A percentile compares a stretch with the other conserved stretches of the same genome.
phyloP scores from a whole-genome alignment of 192 early-diverging fungal species.

The Coemansia sp. region DNA sequence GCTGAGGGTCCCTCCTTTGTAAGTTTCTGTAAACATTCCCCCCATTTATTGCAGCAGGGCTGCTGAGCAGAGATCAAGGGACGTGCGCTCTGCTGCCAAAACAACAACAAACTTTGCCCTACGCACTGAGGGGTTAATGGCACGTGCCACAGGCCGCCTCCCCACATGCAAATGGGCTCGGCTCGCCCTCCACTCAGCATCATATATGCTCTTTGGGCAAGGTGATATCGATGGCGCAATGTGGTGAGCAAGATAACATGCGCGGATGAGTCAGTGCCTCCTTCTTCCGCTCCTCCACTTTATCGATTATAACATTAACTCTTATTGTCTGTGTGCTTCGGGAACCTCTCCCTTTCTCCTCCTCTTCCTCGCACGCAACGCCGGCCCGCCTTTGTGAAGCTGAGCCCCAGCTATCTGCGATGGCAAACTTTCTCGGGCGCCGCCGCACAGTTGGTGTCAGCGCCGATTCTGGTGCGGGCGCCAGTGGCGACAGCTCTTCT shows the following conservation, averaged over 20 bases:
- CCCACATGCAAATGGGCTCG: background rate
- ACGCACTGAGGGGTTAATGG: too few relatives aligned
- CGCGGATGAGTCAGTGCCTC: background rate
- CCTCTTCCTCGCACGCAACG: background rate
- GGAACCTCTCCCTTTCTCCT: background rate
- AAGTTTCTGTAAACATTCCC: too few relatives aligned
- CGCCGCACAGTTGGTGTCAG: slow-evolving; percentile 11
- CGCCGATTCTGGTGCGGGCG: background rate
- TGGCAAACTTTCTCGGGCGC: slow-evolving; percentile 1
- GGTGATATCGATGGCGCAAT: slow-evolving; percentile 1
- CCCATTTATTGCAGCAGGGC: background rate
- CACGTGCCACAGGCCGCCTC: too few relatives aligned
- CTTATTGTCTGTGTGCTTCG: too few relatives aligned
- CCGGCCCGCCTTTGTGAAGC: background rate
- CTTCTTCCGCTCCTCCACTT: background rate
- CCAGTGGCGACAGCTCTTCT: background rate
- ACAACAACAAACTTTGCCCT: too few relatives aligned
- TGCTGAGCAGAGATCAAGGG: too few relatives aligned
- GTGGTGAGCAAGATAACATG: background rate
- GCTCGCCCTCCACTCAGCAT: background rate
- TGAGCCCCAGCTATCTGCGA: background rate
- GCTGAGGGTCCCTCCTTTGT: slow-evolving; percentile 4
- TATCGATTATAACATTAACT: too few relatives aligned
- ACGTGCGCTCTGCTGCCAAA: too few relatives aligned
- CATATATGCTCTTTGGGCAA: background rate